These are phyloP conservation scores for Chamaecyparis obtusa DNA, from an alignment of 75 land plant species.

Conservation along the genomic window DNA sequence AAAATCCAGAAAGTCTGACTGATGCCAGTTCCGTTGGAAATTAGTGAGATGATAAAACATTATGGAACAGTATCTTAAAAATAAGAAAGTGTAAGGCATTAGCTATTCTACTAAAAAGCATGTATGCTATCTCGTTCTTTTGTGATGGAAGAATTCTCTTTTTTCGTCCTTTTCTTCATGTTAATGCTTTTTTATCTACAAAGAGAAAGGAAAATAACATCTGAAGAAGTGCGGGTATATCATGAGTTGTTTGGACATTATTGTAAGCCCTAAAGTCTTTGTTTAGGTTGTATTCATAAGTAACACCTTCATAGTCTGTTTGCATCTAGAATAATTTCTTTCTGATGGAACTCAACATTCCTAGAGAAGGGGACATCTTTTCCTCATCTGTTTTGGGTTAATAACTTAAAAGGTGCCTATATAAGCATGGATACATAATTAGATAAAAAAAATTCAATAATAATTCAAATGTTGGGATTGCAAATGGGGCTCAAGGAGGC, in stretches of 20 bases:
- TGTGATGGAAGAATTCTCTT: neutral
- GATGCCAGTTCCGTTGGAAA: neutral
- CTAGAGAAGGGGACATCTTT: neutral
- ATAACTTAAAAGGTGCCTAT: neutral
- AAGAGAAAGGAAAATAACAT: neutral
- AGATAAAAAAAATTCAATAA: neutral
- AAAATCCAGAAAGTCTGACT: constrained; percentile 38
- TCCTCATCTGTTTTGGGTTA: neutral
- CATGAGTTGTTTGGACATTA: neutral
- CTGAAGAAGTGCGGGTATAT: neutral
- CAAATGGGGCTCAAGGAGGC: neutral
- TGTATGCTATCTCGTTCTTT: neutral
- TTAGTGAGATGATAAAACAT: neutral
- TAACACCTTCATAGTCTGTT: neutral
- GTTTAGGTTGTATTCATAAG: neutral
- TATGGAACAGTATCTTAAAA: neutral
- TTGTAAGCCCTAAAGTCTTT: neutral
- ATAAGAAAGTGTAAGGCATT: neutral
- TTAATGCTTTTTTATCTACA: neutral
- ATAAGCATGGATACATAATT: neutral
- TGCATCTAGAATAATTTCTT: neutral
- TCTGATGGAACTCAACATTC: neutral
- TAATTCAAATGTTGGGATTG: neutral
- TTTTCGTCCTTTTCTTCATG: neutral
- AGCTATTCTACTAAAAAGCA: neutral